Conservation (phyloP, 768 basidiomycete genomes). For the Royoungia palumana region DNA sequence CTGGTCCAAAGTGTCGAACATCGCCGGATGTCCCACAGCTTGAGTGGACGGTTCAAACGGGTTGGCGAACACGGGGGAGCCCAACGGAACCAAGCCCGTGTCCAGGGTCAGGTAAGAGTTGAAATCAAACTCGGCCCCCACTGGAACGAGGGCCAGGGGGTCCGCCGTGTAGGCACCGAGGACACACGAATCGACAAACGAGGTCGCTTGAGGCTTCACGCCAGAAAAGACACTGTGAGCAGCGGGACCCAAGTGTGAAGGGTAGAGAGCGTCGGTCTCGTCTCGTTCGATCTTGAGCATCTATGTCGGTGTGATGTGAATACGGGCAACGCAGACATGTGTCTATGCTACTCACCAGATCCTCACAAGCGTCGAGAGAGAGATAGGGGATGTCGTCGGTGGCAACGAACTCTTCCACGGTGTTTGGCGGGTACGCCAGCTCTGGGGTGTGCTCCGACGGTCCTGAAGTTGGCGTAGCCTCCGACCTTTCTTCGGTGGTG, state of each 20-base stretch:
- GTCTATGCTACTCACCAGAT: slow-evolving; percentile 15
- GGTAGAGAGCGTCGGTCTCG: slow-evolving; percentile 7
- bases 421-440: slow-evolving; percentile 7
- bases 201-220: slow-evolving; percentile 29
- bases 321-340: not conserved
- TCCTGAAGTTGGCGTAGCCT: not conserved
- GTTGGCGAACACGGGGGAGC: slow-evolving; percentile 32
- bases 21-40: slow-evolving; percentile 2
- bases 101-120: slow-evolving; percentile 8
- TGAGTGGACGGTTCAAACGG: slow-evolving; percentile 21
- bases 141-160: not conserved
- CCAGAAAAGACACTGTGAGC: slow-evolving; percentile 23
- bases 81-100: slow-evolving; percentile 8
- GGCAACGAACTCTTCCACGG: slow-evolving; percentile 27
- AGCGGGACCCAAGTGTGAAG: slow-evolving; percentile 22
- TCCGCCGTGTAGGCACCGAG: slow-evolving; percentile 15
- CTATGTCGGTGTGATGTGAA: slow-evolving; percentile 14
- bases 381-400: slow-evolving; percentile 37
- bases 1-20: slow-evolving; percentile 27
- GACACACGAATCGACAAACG: slow-evolving; percentile 27
- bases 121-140: slow-evolving; percentile 9
- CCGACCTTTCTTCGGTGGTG: not conserved
- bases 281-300: not conserved
- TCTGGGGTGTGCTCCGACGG: slow-evolving; percentile 18
- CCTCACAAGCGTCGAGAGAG: slow-evolving; percentile 23